Evolutionary conservation across 23 red algal species (phyloP), one percentile per base, ranked within the genome.

Genomic region (Chondrus crispus): DNA sequence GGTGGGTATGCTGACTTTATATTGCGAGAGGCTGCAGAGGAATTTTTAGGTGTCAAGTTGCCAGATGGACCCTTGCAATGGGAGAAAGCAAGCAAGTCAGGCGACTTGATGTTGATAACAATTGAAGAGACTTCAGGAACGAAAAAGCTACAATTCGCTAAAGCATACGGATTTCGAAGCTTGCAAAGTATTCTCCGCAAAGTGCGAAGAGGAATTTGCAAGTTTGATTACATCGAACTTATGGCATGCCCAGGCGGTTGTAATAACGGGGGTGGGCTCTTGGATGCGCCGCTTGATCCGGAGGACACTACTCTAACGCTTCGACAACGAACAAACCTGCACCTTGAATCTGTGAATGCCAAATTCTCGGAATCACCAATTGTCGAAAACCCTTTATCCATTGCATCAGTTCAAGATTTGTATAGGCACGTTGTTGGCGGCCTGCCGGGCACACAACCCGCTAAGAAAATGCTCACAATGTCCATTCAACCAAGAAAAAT

Each of bases 231-330:
- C 68, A 85, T 98, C 33, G 96, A 98, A 76, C 68, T 98, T 33
- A 95, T 98, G 91, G 89, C 96, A 49, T 98, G 96, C 80, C 92
- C 92, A 19, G 83, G 84, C 38, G 96, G 96, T 44, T 98, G 96
- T 50, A 87, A 63, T 66, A 98, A 98, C 73, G 96, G 96, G 32
- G 91, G 91, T 10, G 96, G 96, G 13, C 96, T 32, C 26, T 32
- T 66, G 60, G 60, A 66, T 32, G 8, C 60, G 1, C 35, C 60
- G 26, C 26, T n/a, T 22, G 7, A 12, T 9, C 26, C 60, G 9
- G 60, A 66, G 18, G 60, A 32, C 35, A 13, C 18, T 9, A n/a
- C n/a, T n/a, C n/a, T n/a, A n/a, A 66, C 26, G 26, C 60, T 66
- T 32, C 26, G 35, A 32, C 60, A 66, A 66, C 60, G 35, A n/a